Conservation (phyloP, 2,329 filamentous ascomycete species). For the Ophiobolus disseminans region DNA sequence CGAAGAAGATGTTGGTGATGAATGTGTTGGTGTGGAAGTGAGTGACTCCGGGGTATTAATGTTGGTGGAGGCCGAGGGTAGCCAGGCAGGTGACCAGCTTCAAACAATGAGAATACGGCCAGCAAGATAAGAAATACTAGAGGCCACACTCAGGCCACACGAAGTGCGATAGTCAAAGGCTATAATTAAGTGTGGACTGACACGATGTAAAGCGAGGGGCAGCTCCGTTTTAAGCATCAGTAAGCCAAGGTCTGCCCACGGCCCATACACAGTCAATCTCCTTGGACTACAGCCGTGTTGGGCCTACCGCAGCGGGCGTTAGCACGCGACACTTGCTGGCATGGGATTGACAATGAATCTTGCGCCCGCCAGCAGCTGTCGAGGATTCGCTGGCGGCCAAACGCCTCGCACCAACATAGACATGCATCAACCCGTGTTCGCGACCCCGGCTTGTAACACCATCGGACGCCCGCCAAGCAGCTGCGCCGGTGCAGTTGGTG, state of each 20-base stretch:
- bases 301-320: slow-evolving; percentile 20
- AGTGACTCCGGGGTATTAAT: background rate
- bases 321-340: slow-evolving; percentile 41
- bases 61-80: too few relatives aligned
- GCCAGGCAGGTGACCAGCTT: too few relatives aligned
- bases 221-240: slow-evolving; percentile 35
- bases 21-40: background rate
- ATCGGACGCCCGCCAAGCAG: slow-evolving; percentile 1
- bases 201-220: slow-evolving; percentile 27
- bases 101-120: too few relatives aligned
- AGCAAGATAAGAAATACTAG: slow-evolving; percentile 16
- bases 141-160: slow-evolving; percentile 16
- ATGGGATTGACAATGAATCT: slow-evolving; percentile 15
- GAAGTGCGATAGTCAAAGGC: slow-evolving; percentile 7
- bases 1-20: slow-evolving; percentile 7
- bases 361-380: slow-evolving; percentile 9
- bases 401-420: slow-evolving; percentile 17
- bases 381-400: slow-evolving; percentile 13
- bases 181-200: slow-evolving; percentile 23
- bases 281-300: slow-evolving; percentile 22
- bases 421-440: slow-evolving; percentile 7
- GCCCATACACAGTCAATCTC: slow-evolving; percentile 23
- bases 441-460: slow-evolving; percentile 14
- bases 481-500: background rate
- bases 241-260: slow-evolving; percentile 28